These are phyloP conservation scores for Golovinomyces cichoracearum DNA, from an alignment of 2,329 filamentous ascomycete genomes.

Conservation along the genomic window DNA sequence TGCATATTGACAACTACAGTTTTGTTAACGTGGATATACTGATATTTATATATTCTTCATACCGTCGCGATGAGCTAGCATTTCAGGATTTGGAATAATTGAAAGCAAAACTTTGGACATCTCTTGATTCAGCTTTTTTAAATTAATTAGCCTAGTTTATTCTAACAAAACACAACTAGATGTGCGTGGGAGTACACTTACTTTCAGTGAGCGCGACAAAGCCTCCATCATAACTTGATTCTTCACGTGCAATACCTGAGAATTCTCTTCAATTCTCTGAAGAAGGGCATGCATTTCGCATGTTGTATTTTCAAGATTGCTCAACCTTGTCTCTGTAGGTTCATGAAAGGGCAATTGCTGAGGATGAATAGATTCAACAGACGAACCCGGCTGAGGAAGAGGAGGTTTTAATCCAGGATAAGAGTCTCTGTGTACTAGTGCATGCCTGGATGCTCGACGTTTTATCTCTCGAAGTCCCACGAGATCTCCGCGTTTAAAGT, in stretches of 20 bases:
- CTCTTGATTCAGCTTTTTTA: slow-evolving; percentile 68
- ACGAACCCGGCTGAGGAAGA: slow-evolving; percentile 57
- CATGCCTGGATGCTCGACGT: slow-evolving; percentile 72
- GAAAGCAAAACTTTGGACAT: slow-evolving; percentile 50
- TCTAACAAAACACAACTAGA: too few relatives aligned
- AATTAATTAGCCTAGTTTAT: too few relatives aligned
- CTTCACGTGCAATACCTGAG: slow-evolving; percentile 52
- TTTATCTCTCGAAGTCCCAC: slow-evolving; percentile 86
- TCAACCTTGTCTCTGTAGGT: slow-evolving; percentile 47
- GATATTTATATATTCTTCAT: slow-evolving; percentile 16
- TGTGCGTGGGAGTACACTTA: slow-evolving; percentile 16
- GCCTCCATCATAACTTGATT: slow-evolving; percentile 64
- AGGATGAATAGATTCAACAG: slow-evolving; percentile 49
- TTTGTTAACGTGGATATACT: background rate
- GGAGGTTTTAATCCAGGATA: slow-evolving; percentile 54
- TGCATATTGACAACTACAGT: slow-evolving; percentile 29
- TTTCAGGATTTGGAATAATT: slow-evolving; percentile 50
- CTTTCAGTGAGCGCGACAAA: slow-evolving; percentile 44
- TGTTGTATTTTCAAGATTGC: slow-evolving; percentile 52
- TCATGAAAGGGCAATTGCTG: slow-evolving; percentile 28
- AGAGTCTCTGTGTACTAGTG: slow-evolving; percentile 73
- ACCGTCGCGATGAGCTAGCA: slow-evolving; percentile 60
- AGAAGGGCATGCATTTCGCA: slow-evolving; percentile 58
- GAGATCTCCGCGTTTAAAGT: slow-evolving; percentile 84
- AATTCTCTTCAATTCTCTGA: slow-evolving; percentile 58